Conservation (phyloP, 2,329 filamentous ascomycete genomes). For the Colletotrichum sp. region DNA sequence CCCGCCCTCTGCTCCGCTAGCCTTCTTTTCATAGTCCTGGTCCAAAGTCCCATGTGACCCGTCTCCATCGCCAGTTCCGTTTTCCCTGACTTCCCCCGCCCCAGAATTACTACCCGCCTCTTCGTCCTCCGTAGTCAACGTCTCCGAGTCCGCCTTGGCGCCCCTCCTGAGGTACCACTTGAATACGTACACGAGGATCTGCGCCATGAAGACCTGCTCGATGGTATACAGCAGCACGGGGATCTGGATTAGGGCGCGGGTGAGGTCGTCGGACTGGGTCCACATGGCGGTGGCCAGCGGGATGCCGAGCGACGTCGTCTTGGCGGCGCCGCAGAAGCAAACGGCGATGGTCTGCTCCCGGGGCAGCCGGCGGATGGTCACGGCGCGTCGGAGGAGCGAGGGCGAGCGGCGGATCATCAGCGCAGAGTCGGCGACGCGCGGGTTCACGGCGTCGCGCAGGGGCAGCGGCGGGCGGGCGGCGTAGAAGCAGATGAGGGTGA, state of each 20-base stretch:
- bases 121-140: conserved; percentile 23
- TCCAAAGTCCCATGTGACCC: neutral
- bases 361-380: conserved; percentile 58
- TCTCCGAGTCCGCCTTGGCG: conserved; percentile 24
- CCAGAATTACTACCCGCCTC: neutral
- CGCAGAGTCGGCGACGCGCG: conserved; percentile 35
- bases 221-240: conserved; percentile 68
- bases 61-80: neutral
- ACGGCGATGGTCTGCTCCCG: conserved; percentile 71
- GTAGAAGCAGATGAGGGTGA: conserved; percentile 65
- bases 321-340: conserved; percentile 76
- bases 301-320: conserved; percentile 74
- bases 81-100: neutral
- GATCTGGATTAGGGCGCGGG: conserved; percentile 65
- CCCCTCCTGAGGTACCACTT: conserved; percentile 45
- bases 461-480: conserved; percentile 47
- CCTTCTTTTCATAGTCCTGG: neutral
- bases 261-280: conserved; percentile 55
- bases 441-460: conserved; percentile 38
- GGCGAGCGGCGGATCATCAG: conserved; percentile 31
- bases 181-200: conserved; percentile 52
- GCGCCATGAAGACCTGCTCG: conserved; percentile 57
- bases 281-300: conserved; percentile 74
- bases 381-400: conserved; percentile 29
- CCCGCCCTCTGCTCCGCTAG: neutral